Percentiles rank a stretch among this genome's conserved stretches.
These are phyloP conservation scores for Ceratobasidium theobromae DNA, from an alignment of 1,284 basidiomycete species.

Conservation along the genomic window DNA sequence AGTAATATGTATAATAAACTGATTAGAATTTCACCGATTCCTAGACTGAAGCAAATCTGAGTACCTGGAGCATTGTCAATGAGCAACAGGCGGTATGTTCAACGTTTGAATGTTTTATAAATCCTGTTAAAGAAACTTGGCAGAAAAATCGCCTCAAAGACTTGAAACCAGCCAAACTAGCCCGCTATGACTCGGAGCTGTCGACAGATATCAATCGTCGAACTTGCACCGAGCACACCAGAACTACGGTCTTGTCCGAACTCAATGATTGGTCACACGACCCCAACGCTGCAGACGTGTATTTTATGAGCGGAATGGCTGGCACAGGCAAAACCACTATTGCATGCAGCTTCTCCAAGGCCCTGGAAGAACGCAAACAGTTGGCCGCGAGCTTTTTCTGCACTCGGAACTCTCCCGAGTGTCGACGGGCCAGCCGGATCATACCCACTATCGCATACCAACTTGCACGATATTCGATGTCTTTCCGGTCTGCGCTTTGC, in stretches of 20 bases:
- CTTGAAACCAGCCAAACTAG: background rate
- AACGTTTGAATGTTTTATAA: background rate
- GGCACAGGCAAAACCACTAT: slow-evolving; percentile 8
- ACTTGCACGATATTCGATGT: background rate
- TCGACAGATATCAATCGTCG: background rate
- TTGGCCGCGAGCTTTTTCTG: background rate
- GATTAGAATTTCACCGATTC: background rate
- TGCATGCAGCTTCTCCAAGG: too few relatives aligned
- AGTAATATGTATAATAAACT: background rate
- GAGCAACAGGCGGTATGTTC: background rate
- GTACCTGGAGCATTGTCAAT: background rate
- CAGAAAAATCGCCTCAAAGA: background rate
- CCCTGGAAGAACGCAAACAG: background rate
- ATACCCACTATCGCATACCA: slow-evolving; percentile 9
- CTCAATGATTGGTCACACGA: background rate
- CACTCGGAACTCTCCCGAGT: background rate
- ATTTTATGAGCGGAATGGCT: background rate
- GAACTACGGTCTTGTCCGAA: background rate
- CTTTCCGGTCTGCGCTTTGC: background rate
- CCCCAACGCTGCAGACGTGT: background rate
- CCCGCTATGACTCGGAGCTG: background rate
- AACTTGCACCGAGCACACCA: background rate
- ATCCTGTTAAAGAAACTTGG: background rate
- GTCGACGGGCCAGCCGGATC: background rate
- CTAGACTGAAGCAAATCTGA: background rate